Percentiles rank a stretch among this genome's conserved stretches.
phyloP scores from a whole-genome alignment of 2,329 filamentous ascomycete genomes.

The Cytospora mali region DNA sequence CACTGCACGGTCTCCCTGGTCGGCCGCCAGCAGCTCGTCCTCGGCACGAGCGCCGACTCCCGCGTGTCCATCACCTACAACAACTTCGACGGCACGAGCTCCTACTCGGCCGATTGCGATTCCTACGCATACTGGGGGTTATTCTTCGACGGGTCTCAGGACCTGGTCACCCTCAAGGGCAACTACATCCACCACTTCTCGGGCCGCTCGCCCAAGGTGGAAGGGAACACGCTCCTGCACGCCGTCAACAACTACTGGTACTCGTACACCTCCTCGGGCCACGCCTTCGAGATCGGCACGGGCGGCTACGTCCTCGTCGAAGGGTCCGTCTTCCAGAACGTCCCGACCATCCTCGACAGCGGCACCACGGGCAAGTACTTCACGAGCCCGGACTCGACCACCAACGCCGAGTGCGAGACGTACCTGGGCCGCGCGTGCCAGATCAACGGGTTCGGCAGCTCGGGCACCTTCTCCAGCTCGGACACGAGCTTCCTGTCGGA shows the following conservation, averaged over 20 bases:
- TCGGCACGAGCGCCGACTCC: constrained; percentile 49
- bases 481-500: constrained; percentile 28
- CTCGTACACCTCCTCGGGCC: constrained; percentile 50
- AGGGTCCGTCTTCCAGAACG: constrained; percentile 61
- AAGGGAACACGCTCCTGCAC: constrained; percentile 58
- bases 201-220: constrained; percentile 60
- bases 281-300: constrained; percentile 58
- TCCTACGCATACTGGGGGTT: constrained; percentile 63
- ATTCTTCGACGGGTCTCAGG: constrained; percentile 58
- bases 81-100: constrained; percentile 55
- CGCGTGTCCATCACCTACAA: constrained; percentile 62
- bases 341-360: constrained; percentile 46
- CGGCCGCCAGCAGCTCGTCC: constrained; percentile 62
- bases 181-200: constrained; percentile 64
- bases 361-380: constrained; percentile 30
- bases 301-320: constrained; percentile 54
- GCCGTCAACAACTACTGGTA: constrained; percentile 64
- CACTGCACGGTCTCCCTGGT: constrained; percentile 55
- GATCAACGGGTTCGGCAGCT: constrained; percentile 44
- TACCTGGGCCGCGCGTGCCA: constrained; percentile 54
- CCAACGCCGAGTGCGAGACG: constrained; percentile 45
- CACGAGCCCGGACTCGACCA: constrained; percentile 31
- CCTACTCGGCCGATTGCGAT: constrained; percentile 60
- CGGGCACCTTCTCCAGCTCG: constrained; percentile 17
- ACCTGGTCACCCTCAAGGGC: constrained; percentile 59